Base-by-base conservation (phyloP, 345 rosid genomes). In the Acer campestre region DNA sequence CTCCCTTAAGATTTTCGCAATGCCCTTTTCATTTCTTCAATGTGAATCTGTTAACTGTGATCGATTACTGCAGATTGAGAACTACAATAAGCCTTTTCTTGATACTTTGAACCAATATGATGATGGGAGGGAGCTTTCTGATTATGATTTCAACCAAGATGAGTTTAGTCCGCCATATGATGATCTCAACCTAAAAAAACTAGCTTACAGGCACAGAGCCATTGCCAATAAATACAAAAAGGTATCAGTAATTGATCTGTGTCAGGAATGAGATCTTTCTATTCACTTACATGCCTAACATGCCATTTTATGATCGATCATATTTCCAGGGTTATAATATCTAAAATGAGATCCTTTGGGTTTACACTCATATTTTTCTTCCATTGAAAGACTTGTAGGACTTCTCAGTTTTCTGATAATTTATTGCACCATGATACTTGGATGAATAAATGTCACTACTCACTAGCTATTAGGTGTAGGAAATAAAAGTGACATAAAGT, bases 31-130 rank as follows among this genome's bases (percentile, higher is more conserved):
- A 22, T 59, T 59, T n/a, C 63, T 59, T 58, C 12, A 29, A 18
- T 61, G 7, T 59, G 2, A 12, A 11, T 61, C 38, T 42, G 55
- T 10, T 38, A 22, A 59, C 14, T 73, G 40, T 73, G n/a, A 22
- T 73, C n/a, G 17, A 73, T 40, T 55, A 44, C 67, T 86, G 86
- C 81, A 92, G 98, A 84, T 91, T 80, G 98, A 92, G 85, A 86
- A 88, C 87, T 87, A 87, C 87, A 92, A 92, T 71, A 89, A 85
- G 80, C 97, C 97, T 51, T 92, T 82, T 81, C 84, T 91, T 77
- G 91, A 86, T 75, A 82, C 90, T 13, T 80, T 89, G 88, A 90
- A 76, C 68, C 80, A 80, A 70, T 87, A 84, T 18, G 97, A 94
- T 74, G 95, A 94, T 59, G 97, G 92, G 4, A 70, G 58, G 66